Conservation (phyloP, 1,284 basidiomycete genomes). For the Veloporphyrellus conicus region DNA sequence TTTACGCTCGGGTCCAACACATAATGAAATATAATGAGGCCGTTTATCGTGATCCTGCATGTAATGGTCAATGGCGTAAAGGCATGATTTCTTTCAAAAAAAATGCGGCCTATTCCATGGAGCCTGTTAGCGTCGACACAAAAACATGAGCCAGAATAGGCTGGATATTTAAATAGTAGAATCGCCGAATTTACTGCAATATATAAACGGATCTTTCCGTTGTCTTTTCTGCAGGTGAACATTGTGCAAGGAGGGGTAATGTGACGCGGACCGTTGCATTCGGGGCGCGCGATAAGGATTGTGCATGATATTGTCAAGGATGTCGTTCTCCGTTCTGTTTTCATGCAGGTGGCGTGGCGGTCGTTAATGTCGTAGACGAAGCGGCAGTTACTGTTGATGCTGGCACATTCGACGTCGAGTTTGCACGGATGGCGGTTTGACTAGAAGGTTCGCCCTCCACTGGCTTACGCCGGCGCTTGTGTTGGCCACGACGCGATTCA, state of each 20-base stretch:
- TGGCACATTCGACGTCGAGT: slow-evolving; percentile 19
- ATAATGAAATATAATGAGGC: slow-evolving; percentile 30
- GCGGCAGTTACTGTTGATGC: slow-evolving; percentile 16
- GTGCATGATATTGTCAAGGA: slow-evolving; percentile 5
- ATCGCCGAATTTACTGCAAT: slow-evolving; percentile 22
- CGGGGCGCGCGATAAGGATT: slow-evolving; percentile 11
- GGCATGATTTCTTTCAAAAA: slow-evolving; percentile 7
- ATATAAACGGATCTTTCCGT: slow-evolving; percentile 26
- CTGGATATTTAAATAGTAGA: slow-evolving; percentile 30
- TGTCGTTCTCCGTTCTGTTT: slow-evolving; percentile 9
- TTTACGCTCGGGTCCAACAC: slow-evolving; percentile 11
- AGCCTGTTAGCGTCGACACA: slow-evolving; percentile 10
- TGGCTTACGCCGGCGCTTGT: slow-evolving; percentile 41
- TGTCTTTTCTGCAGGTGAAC: slow-evolving; percentile 9
- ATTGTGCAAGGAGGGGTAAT: slow-evolving; percentile 10
- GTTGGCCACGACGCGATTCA: slow-evolving; percentile 50
- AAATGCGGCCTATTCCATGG: slow-evolving; percentile 11
- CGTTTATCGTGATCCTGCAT: slow-evolving; percentile 16
- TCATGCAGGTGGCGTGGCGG: slow-evolving; percentile 24
- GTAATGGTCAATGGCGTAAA: slow-evolving; percentile 15
- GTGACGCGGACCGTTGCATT: slow-evolving; percentile 8
- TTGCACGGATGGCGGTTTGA: slow-evolving; percentile 25
- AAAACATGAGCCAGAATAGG: slow-evolving; percentile 10
- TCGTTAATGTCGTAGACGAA: slow-evolving; percentile 21
- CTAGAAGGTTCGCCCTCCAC: slow-evolving; percentile 23